phyloP scores from a whole-genome alignment of 345 rosid genomes.

The Pistacia atlantica region DNA sequence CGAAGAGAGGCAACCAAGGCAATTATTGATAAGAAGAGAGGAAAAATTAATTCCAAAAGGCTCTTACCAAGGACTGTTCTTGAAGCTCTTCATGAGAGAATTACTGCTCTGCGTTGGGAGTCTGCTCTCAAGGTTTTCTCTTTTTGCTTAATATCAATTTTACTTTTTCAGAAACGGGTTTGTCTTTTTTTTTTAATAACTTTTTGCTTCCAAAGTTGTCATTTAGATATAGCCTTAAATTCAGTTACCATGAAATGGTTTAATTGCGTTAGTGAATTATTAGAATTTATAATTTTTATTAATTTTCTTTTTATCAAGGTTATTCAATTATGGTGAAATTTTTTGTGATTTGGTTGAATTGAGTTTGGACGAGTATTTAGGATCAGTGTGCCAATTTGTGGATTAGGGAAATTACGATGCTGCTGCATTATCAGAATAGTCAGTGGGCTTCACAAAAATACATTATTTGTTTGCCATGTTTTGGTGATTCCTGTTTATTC shows the following conservation, averaged over 20 bases:
- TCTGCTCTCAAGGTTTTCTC: conserved; percentile 76
- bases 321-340: neutral
- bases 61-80: conserved; percentile 82
- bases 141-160: neutral
- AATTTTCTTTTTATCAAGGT: neutral
- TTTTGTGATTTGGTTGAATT: neutral
- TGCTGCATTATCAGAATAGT: neutral
- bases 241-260: neutral
- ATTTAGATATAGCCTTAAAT: neutral
- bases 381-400: neutral
- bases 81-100: conserved; percentile 84
- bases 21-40: conserved; percentile 76
- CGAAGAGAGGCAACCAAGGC: conserved; percentile 83
- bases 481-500: neutral
- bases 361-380: neutral
- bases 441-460: neutral
- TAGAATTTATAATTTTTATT: neutral
- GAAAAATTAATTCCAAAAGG: conserved; percentile 62
- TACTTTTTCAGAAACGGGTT: neutral
- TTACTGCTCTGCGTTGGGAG: conserved; percentile 86
- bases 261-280: neutral
- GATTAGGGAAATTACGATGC: neutral
- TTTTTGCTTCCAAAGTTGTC: neutral
- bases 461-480: neutral
- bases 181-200: neutral